Evolutionary conservation across 805 yeast genomes (phyloP).

Genomic region (Candida methanosorbosa): DNA sequence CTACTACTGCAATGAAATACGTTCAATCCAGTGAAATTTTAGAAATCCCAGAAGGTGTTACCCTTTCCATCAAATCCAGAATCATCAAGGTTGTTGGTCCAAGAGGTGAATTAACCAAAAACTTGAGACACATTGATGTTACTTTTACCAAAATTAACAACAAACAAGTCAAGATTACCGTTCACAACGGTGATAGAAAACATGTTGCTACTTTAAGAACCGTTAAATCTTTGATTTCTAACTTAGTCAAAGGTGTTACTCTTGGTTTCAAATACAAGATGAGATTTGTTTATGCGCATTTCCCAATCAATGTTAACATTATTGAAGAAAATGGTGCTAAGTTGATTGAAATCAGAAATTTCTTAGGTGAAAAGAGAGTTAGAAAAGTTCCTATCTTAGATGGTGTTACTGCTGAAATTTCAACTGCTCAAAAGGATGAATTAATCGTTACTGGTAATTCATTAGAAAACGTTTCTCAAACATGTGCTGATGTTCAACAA

Average conservation of each 20-base stretch:
- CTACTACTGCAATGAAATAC: conserved; percentile 40
- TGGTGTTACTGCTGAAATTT: conserved; percentile 82
- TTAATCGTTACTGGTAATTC: conserved; percentile 90
- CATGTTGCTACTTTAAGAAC: conserved; percentile 99
- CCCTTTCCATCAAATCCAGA: conserved; percentile 89
- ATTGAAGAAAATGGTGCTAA: conserved; percentile 67
- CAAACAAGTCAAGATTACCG: conserved; percentile 76
- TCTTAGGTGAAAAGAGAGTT: conserved; percentile 98
- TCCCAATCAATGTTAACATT: conserved; percentile 98
- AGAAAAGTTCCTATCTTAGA: conserved; percentile 79
- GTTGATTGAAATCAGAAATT: conserved; percentile 95
- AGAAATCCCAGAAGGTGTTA: conserved; percentile 84
- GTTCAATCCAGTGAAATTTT: conserved; percentile 50
- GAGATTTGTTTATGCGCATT: conserved; percentile 99
- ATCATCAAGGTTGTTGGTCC: conserved; percentile 88
- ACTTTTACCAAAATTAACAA: conserved; percentile 74
- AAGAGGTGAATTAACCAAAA: conserved; percentile 89
- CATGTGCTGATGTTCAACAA: conserved; percentile 98
- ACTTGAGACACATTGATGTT: conserved; percentile 90
- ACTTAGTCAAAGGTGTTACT: conserved; percentile 98
- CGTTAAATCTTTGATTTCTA: conserved; percentile 88
- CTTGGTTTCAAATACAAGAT: conserved; percentile 98
- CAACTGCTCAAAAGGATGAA: conserved; percentile 89
- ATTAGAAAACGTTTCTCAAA: conserved; percentile 93
- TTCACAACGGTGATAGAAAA: conserved; percentile 99